Base-by-base conservation (phyloP, 1,284 basidiomycete species). In the Apiotrichum veenhuisii region DNA sequence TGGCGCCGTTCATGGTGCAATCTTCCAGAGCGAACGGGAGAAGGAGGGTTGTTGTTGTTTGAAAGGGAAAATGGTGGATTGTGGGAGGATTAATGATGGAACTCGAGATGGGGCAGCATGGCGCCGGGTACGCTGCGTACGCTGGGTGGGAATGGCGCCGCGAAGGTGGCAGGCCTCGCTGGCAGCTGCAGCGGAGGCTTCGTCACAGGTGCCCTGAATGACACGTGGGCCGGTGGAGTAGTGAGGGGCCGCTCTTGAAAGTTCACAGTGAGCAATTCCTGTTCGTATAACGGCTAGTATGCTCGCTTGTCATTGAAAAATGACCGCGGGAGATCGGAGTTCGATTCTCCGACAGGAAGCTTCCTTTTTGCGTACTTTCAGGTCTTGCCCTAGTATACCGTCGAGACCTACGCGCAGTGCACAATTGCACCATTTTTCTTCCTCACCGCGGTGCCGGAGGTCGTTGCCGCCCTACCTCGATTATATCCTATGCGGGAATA, bases 1-100 rank as follows among this genome's bases (percentile, higher is more conserved):
- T 72, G 55, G 64, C 67, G 55, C 65, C 67, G 68, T 70, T 75
- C 69, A 74, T 73, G 54, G 48, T 68, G 59, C 46, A n/a, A n/a
- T 46, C 49, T 46, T 50, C 8, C 25, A n/a, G n/a, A 36, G 26
- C 22, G 47, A 22, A 34, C 15, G 27, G 49, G 27, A 22, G 26
- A 22, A n/a, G 50, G 22, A 23, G 42, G 15, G 50, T 12, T 5
- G 5, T 17, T 33, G 26, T 22, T 12, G 5, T 23, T n/a, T 12
- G 20, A 27, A 37, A 12, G 5, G 30, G 12, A 36, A 18, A 4
- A 20, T 4, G 25, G 17, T 10, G 9, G 25, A 37, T 25, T 14
- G 20, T 46, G 4, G 7, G 46, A 48, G 5, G 3, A 14, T 8
- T 12, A 37, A 8, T 10, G 7, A 20, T 18, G 22, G 42, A 12